These are phyloP conservation scores for Exophiala dermatitidis DNA, from an alignment of 2,329 filamentous ascomycete genomes.

Conservation along the genomic window DNA sequence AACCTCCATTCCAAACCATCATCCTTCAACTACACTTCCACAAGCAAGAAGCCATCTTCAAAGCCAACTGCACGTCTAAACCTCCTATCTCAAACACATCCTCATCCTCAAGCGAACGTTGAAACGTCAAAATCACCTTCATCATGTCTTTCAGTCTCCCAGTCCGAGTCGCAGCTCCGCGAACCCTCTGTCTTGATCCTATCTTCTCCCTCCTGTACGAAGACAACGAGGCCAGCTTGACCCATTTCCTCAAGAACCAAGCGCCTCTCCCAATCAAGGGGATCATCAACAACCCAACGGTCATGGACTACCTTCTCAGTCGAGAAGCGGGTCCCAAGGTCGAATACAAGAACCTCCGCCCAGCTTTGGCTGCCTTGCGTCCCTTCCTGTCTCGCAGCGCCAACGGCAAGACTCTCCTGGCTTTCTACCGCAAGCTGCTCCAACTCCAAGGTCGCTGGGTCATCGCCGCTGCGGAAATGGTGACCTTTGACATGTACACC, in stretches of 20 bases:
- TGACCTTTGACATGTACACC: slow-evolving; percentile 12
- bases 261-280: slow-evolving; percentile 7
- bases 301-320: slow-evolving; percentile 10
- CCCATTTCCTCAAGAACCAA: slow-evolving; percentile 11
- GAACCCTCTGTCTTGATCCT: slow-evolving; percentile 9
- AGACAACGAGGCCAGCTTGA: slow-evolving; percentile 11
- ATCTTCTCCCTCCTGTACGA: slow-evolving; percentile 18
- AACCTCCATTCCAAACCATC: no score
- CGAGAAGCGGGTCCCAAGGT: slow-evolving; percentile 16
- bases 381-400: slow-evolving; percentile 8
- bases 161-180: slow-evolving; percentile 5
- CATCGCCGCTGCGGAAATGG: slow-evolving; percentile 8
- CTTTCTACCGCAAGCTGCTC: slow-evolving; percentile 14
- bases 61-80: neutral
- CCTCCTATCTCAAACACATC: neutral
- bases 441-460: slow-evolving; percentile 14
- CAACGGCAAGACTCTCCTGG: slow-evolving; percentile 12
- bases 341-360: slow-evolving; percentile 15
- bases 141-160: slow-evolving; percentile 11
- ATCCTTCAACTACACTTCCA: no score
- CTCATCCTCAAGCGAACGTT: neutral
- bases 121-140: slow-evolving; percentile 3
- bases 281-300: slow-evolving; percentile 1
- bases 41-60: no score
- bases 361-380: slow-evolving; percentile 13